Evolutionary conservation across 495 filamentous ascomycete species (phyloP), one percentile per base, ranked within the genome.

Genomic region (Jackrogersella multiformis): DNA sequence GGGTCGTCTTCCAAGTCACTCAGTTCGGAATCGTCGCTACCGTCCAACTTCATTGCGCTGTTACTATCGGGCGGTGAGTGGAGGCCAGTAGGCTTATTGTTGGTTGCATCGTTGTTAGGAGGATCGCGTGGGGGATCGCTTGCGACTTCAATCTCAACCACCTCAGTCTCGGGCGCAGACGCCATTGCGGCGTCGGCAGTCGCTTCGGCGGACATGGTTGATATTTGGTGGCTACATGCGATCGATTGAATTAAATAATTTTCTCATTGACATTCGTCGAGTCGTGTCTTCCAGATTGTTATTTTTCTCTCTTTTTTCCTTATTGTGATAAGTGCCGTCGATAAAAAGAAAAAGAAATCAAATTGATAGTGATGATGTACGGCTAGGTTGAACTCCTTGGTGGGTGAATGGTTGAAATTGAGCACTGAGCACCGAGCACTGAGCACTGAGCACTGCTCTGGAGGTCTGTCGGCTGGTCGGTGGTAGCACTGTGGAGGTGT

Each of bases 1-100:
- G 60, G 70, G 36, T 80, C 80, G 60, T 87, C n/a, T n/a, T n/a
- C 84, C 57, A 87, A 74, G 39, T 87, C 84, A 76, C 83, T 85
- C 41, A 87, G 71, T 58, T 87, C 84, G 52, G 84, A 86, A 66
- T 86, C 84, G 21, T 72, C 70, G 74, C 80, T 84, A 48, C 69
- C 75, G 57, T 83, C 80, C 56, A 77, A 73, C 69, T 80, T 82
- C 76, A 78, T 75, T 49, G 80, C 80, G 73, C 74, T 76, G 73
- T 83, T 82, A 73, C 80, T 83, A 59, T 83, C 81, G 45, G 81
- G 81, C 44, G 81, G 82, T 58, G 82, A 84, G 61, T 82, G 78
- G 35, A 83, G 73, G 64, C 80, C 81, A 62, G 62, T 74, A 24
- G 74, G 70, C 65, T 80, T 82, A 36, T 53, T 69, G 20, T 63